A percentile compares a stretch with the other conserved stretches of the same genome.
Evolutionary conservation across 2,329 filamentous ascomycete species (phyloP).

Genomic region (Fusarium concolor): DNA sequence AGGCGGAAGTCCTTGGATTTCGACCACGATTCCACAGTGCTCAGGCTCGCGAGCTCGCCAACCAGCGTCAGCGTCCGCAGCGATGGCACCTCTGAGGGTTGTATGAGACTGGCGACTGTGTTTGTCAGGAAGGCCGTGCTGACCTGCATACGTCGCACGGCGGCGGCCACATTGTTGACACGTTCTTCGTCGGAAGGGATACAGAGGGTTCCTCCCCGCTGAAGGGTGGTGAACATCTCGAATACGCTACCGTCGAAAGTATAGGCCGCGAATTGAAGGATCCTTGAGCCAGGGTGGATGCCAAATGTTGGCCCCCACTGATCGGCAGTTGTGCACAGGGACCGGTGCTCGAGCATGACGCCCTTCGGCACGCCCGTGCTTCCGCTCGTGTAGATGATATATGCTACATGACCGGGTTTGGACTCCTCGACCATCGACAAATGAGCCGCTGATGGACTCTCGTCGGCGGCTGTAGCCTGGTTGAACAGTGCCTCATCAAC

Average conservation of each 20-base stretch:
- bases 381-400: slow-evolving; percentile 31
- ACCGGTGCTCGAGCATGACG: slow-evolving; percentile 27
- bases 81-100: slow-evolving; percentile 9
- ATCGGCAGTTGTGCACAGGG: slow-evolving; percentile 12
- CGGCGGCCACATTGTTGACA: slow-evolving; percentile 3
- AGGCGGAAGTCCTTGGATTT: slow-evolving; percentile 5
- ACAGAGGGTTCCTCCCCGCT: slow-evolving; percentile 1
- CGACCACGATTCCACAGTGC: slow-evolving; percentile 2
- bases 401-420: slow-evolving; percentile 8
- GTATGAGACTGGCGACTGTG: slow-evolving; percentile 1
- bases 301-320: slow-evolving; percentile 7
- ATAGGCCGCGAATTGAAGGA: slow-evolving; percentile 5
- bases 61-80: slow-evolving; percentile 3
- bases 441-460: slow-evolving; percentile 8
- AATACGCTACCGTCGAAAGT: slow-evolving; percentile 3
- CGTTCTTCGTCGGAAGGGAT: slow-evolving; percentile 9
- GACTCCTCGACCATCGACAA: slow-evolving; percentile 5
- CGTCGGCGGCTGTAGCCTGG: slow-evolving; percentile 3
- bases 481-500: slow-evolving; percentile 10
- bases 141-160: not conserved
- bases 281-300: slow-evolving; percentile 3
- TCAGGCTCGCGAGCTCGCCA: slow-evolving; percentile 1
- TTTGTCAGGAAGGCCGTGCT: slow-evolving; percentile 3
- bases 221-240: slow-evolving; percentile 8
- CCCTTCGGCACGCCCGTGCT: slow-evolving; percentile 36